phyloP scores from a whole-genome alignment of 805 yeast genomes.

The Lipomyces yamanashiensis region DNA sequence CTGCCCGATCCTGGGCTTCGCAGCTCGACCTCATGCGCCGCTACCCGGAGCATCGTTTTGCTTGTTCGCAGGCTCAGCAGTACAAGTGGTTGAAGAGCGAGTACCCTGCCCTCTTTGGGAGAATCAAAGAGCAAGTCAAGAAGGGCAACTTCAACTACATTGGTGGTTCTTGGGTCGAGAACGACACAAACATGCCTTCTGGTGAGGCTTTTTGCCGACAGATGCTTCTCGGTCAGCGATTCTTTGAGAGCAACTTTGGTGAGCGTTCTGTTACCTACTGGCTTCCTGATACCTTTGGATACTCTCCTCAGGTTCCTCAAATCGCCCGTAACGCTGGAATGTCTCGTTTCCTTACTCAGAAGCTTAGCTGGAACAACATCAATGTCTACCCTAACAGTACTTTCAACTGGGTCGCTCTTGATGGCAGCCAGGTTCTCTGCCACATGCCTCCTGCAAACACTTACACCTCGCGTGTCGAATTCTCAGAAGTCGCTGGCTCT shows the following conservation, averaged over 20 bases:
- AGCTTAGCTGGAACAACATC: constrained; percentile 94
- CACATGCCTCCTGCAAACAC: constrained; percentile 99
- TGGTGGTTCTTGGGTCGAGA: constrained; percentile 98
- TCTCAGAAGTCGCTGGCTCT: constrained; percentile 88
- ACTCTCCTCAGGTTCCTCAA: constrained; percentile 94
- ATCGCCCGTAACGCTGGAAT: constrained; percentile 86
- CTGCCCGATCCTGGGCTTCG: constrained; percentile 94
- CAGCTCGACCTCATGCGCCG: constrained; percentile 82
- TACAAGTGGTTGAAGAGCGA: constrained; percentile 87
- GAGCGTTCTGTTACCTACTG: constrained; percentile 76
- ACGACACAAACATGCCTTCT: constrained; percentile 93
- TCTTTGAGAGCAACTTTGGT: constrained; percentile 80
- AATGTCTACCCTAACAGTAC: constrained; percentile 87
- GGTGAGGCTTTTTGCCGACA: constrained; percentile 92
- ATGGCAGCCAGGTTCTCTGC: constrained; percentile 82
- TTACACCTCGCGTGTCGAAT: constrained; percentile 89
- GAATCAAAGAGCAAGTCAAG: constrained; percentile 61
- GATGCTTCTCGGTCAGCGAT: constrained; percentile 86
- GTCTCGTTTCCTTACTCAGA: constrained; percentile 85
- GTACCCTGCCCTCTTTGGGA: constrained; percentile 77
- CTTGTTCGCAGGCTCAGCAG: constrained; percentile 95
- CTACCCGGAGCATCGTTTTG: constrained; percentile 92
- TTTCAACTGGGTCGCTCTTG: constrained; percentile 94
- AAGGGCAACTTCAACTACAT: constrained; percentile 82
- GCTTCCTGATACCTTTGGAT: constrained; percentile 98